phyloP scores from a whole-genome alignment of 2,329 filamentous ascomycete genomes.

The Aspergillus pseudotamarii region DNA sequence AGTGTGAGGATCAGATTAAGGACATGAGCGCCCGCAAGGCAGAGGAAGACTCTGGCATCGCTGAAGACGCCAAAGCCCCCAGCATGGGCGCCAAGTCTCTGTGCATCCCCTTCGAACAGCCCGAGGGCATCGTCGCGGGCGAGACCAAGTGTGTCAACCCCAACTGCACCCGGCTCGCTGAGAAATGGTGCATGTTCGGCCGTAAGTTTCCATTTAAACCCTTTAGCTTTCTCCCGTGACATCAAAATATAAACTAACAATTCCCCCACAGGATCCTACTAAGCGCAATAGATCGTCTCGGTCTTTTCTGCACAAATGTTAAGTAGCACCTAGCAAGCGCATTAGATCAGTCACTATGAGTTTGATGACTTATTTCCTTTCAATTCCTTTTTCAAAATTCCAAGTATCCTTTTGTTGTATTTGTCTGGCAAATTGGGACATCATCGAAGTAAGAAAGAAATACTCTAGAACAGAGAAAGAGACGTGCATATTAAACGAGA shows the following conservation, averaged over 20 bases:
- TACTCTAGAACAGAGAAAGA: not conserved
- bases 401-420: conserved; percentile 1
- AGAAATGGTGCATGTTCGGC: conserved; percentile 93
- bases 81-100: conserved; percentile 77
- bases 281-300: conserved; percentile 14
- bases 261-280: conserved; percentile 31
- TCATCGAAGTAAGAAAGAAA: not conserved
- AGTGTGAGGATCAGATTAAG: conserved; percentile 95
- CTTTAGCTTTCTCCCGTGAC: not conserved
- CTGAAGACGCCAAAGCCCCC: conserved; percentile 72
- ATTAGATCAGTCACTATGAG: conserved; percentile 13
- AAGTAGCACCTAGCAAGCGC: conserved; percentile 6
- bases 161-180: conserved; percentile 73
- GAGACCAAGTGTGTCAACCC: conserved; percentile 93
- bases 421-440: not conserved
- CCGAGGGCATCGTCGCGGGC: conserved; percentile 73
- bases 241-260: conserved; percentile 10
- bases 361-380: conserved; percentile 16
- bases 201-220: conserved; percentile 49
- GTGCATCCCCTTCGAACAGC: conserved; percentile 85
- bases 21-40: conserved; percentile 79
- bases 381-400: not conserved
- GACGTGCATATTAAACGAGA: not conserved
- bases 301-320: not conserved
- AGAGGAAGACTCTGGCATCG: conserved; percentile 62